A percentile compares a stretch with the other conserved stretches of the same genome.
Evolutionary conservation across 768 basidiomycete genomes (phyloP).

Genomic region (Tulasnella sp.): DNA sequence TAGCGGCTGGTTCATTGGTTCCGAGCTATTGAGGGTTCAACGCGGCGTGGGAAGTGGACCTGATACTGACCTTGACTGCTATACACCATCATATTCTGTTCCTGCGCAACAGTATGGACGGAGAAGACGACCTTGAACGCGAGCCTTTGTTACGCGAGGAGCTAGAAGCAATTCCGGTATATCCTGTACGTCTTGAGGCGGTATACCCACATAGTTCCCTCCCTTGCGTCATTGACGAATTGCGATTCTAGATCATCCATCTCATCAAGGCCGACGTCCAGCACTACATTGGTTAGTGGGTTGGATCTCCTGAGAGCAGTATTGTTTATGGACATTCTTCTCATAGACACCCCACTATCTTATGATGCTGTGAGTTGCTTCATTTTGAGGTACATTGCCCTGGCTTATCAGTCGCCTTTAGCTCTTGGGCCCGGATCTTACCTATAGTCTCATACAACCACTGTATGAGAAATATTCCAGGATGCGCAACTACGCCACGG

Average conservation of each 20-base stretch:
- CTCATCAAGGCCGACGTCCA: conserved; percentile 12
- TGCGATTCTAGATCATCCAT: conserved; percentile 8
- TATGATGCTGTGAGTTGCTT: conserved; percentile 57
- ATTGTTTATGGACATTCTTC: neutral
- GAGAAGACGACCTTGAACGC: neutral
- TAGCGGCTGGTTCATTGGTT: too few relatives aligned
- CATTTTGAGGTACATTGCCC: neutral
- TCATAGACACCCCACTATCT: conserved; percentile 68
- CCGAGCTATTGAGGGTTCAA: too few relatives aligned
- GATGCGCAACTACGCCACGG: conserved; percentile 72
- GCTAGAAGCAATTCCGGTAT: conserved; percentile 10
- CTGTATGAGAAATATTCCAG: conserved; percentile 76
- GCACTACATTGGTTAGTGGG: conserved; percentile 28
- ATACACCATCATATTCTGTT: too few relatives aligned
- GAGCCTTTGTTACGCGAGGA: conserved; percentile 9
- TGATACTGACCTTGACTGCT: too few relatives aligned
- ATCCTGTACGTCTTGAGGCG: conserved; percentile 9
- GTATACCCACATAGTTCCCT: neutral
- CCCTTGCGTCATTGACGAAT: neutral
- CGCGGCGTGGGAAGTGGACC: too few relatives aligned
- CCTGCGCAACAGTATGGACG: too few relatives aligned
- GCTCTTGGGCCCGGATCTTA: conserved; percentile 78
- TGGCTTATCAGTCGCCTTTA: conserved; percentile 24
- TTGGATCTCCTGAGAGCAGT: neutral
- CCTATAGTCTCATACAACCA: conserved; percentile 77